Evolutionary conservation across 2,329 filamentous ascomycete genomes (phyloP).

Genomic region (Zasmidium angulare): DNA sequence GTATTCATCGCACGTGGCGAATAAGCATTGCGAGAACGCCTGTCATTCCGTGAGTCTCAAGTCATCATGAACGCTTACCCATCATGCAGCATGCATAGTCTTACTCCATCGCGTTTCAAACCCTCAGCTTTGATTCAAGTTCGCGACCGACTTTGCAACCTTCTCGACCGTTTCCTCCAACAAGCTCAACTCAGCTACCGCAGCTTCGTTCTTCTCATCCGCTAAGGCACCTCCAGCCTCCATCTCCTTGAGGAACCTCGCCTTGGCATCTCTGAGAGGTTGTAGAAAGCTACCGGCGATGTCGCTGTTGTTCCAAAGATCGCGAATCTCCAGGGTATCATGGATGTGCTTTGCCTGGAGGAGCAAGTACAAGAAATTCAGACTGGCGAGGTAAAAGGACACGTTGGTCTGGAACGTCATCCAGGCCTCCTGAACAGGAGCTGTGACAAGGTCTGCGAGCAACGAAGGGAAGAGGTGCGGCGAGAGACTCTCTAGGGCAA

Average conservation of each 20-base stretch:
- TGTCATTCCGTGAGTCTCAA: background rate
- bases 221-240: conserved; percentile 37
- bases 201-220: conserved; percentile 36
- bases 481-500: conserved; percentile 49
- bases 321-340: conserved; percentile 46
- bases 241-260: conserved; percentile 39
- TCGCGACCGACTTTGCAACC: conserved; percentile 31
- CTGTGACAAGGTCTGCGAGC: conserved; percentile 41
- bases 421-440: conserved; percentile 40
- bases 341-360: conserved; percentile 51
- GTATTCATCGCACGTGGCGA: background rate
- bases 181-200: conserved; percentile 35
- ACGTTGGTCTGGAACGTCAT: conserved; percentile 53
- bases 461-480: conserved; percentile 55
- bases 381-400: conserved; percentile 54
- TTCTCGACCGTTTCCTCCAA: conserved; percentile 34
- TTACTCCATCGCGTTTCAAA: background rate
- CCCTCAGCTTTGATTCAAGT: conserved; percentile 23
- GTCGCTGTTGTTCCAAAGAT: conserved; percentile 41
- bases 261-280: conserved; percentile 41
- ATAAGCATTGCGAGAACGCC: background rate
- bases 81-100: background rate
- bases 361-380: conserved; percentile 61
- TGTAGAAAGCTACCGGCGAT: conserved; percentile 45
- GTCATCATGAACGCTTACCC: background rate